A percentile compares a stretch with the other conserved stretches of the same genome.
These are phyloP conservation scores for Alternaria ethzedia DNA, from an alignment of 2,329 filamentous ascomycete species.

Conservation along the genomic window DNA sequence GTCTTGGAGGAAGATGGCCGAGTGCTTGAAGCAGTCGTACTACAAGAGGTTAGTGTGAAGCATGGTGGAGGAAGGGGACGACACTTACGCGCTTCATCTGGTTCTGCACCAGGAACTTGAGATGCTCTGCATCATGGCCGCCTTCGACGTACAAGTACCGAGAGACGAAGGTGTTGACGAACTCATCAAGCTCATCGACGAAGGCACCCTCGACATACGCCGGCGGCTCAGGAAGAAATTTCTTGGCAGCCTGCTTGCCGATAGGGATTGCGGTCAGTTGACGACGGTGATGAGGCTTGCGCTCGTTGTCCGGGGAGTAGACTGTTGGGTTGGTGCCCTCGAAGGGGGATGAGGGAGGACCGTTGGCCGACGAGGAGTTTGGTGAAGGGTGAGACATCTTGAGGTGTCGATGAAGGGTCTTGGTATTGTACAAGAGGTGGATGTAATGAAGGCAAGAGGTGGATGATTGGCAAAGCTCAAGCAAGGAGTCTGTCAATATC, in stretches of 20 bases:
- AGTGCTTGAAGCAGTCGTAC: constrained; percentile 34
- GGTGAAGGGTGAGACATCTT: constrained; percentile 38
- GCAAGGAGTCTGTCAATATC: constrained; percentile 18
- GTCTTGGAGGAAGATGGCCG: constrained; percentile 28
- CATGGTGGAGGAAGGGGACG: neutral
- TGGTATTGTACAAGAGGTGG: constrained; percentile 14
- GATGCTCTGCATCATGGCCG: constrained; percentile 31
- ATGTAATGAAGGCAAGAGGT: constrained; percentile 19
- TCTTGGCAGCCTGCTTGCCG: constrained; percentile 13
- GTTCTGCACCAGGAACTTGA: constrained; percentile 30
- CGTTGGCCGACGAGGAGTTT: constrained; percentile 27
- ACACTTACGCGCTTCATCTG: constrained; percentile 40
- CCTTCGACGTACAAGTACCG: constrained; percentile 34
- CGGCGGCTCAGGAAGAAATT: constrained; percentile 19
- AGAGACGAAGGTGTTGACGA: constrained; percentile 28
- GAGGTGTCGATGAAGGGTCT: constrained; percentile 4
- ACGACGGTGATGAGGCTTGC: constrained; percentile 21
- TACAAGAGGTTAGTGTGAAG: constrained; percentile 25
- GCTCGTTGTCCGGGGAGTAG: constrained; percentile 35
- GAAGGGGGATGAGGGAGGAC: constrained; percentile 34
- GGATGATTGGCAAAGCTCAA: constrained; percentile 23
- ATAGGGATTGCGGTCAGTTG: constrained; percentile 19
- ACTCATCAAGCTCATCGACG: constrained; percentile 34
- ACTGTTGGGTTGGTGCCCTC: constrained; percentile 36
- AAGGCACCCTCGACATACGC: constrained; percentile 26